Conservation (phyloP, 176 grass and related monocot genomes). For the Phragmites australis region DNA sequence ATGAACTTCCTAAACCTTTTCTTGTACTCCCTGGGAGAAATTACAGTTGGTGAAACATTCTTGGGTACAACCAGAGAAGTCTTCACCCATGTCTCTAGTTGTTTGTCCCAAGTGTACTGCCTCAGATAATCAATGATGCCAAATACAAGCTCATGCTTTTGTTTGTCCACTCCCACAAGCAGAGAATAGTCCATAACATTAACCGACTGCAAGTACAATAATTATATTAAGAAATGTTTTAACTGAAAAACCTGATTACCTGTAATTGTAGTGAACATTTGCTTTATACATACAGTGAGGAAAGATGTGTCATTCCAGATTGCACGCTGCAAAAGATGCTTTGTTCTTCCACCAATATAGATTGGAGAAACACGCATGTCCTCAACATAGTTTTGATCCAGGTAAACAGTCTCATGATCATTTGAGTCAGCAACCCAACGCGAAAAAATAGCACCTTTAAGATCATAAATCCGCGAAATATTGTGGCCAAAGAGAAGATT, state of each 20-base stretch:
- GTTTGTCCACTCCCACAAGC: slow-evolving; percentile 83
- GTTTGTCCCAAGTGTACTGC: slow-evolving; percentile 97
- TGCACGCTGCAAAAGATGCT: slow-evolving; percentile 90
- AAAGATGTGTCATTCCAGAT: slow-evolving; percentile 98
- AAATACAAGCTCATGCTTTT: slow-evolving; percentile 81
- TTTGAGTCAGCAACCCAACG: slow-evolving; percentile 54
- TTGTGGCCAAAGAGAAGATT: slow-evolving; percentile 90
- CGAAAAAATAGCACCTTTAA: slow-evolving; percentile 76
- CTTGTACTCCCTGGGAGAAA: slow-evolving; percentile 87
- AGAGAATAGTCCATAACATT: slow-evolving; percentile 98
- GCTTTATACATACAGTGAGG: slow-evolving; percentile 77
- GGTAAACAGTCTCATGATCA: slow-evolving; percentile 57
- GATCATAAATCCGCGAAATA: slow-evolving; percentile 78
- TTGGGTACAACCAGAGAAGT: slow-evolving; percentile 80
- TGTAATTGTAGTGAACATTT: slow-evolving; percentile 22
- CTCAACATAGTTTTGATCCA: slow-evolving; percentile 91
- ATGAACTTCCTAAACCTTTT: slow-evolving; percentile 92
- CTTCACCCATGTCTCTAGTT: slow-evolving; percentile 90
- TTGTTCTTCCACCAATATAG: slow-evolving; percentile 90
- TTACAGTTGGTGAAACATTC: slow-evolving; percentile 76
- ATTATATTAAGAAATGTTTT: slow-evolving; percentile 29
- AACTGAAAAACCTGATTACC: slow-evolving; percentile 35
- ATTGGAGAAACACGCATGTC: slow-evolving; percentile 83
- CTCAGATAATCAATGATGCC: slow-evolving; percentile 94
- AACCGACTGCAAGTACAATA: slow-evolving; percentile 64